Evolutionary conservation across 306 rosid genomes (phyloP).

Genomic region (Corylus americana): DNA sequence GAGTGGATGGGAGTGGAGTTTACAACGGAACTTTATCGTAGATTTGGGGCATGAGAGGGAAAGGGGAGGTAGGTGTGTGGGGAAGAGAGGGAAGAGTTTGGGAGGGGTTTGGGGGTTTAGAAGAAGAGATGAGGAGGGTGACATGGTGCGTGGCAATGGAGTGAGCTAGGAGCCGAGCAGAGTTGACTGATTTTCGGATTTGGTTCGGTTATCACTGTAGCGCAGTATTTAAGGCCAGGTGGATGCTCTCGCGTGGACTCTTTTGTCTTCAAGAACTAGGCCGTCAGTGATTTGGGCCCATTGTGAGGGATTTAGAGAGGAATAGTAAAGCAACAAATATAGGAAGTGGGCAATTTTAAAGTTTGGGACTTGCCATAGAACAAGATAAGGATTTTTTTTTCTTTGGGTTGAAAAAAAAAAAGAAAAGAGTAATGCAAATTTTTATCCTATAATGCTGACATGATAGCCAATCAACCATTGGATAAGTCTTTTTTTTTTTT

Average conservation of each 20-base stretch:
- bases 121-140: slow-evolving; percentile 30
- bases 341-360: no score
- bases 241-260: neutral
- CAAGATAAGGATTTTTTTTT: no score
- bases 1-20: slow-evolving; percentile 29
- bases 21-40: slow-evolving; percentile 30
- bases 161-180: neutral
- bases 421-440: no score
- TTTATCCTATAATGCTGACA: no score
- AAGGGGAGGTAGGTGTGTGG: slow-evolving; percentile 23
- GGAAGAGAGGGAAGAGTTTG: slow-evolving; percentile 33
- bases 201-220: neutral
- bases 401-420: no score
- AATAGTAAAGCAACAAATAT: no score
- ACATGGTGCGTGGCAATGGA: slow-evolving; percentile 33
- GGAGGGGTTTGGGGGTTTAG: slow-evolving; percentile 53
- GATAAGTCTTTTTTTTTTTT: no score
- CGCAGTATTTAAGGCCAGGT: neutral
- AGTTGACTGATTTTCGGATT: neutral
- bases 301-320: no score
- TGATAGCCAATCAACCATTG: no score
- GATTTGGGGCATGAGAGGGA: slow-evolving; percentile 21
- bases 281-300: no score
- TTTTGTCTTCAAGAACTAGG: no score
- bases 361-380: no score